Base-by-base conservation (phyloP, 2,329 filamentous ascomycete genomes). In the Talaromyces sp. region DNA sequence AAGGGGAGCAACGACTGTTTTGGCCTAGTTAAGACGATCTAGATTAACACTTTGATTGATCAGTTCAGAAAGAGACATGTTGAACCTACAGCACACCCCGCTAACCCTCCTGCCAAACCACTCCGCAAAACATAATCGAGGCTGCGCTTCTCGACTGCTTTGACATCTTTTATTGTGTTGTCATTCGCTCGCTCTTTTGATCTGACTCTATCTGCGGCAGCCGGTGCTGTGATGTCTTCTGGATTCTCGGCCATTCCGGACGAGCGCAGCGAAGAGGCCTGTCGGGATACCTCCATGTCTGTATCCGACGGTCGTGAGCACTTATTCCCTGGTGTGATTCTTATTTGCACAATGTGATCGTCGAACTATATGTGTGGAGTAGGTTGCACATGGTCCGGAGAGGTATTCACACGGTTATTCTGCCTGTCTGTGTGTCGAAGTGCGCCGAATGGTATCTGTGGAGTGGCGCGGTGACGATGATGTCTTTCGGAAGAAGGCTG, bases 1-100 rank as follows among this genome's bases (percentile, higher is more conserved):
- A 68, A 99, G 90, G 27, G 95, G 95, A 27, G 93, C 95, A 43
- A 99, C 96, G 7, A 96, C 83, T 0, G 94, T 97, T 83, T 99
- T 99, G 67, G 91, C 95, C 93, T 97, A 71, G 13, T n/a, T 11
- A n/a, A 11, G 8, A n/a, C 37, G 31, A 24, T 39, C 41, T 39
- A 48, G 50, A 9, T 47, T 27, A 65, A 37, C 27, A 39, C 39
- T 3, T 31, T 8, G 8, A 41, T 9, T 2, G 8, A 41, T 9
- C 2, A 10, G 11, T 16, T 13, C 56, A 60, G 67, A 39, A 39
- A 9, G 33, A 66, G 11, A 31, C 16, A 43, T n/a, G 8, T 41
- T 45, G 13, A 59, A 83, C 90, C 72, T 87, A 97, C 93, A 69
- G 92, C 93, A 81, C 93, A 97, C 69, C 94, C 95, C 62, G 95